Conservation (phyloP, 495 filamentous ascomycete species). For the Penicillium lagena region DNA sequence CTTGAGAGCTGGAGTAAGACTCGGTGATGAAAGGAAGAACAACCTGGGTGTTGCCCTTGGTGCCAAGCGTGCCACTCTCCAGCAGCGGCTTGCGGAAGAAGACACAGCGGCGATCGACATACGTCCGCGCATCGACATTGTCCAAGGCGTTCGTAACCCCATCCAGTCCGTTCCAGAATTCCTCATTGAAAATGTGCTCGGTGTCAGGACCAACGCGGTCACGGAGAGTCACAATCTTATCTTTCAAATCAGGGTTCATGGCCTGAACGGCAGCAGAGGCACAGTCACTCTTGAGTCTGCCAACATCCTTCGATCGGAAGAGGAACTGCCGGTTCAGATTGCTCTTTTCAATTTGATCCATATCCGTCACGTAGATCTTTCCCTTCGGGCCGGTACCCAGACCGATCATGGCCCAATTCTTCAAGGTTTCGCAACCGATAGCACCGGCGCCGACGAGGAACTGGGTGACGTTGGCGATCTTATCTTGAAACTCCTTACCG, state of each 20-base stretch:
- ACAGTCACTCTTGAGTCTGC: conserved; percentile 94
- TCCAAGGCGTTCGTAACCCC: conserved; percentile 96
- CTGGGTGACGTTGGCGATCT: conserved; percentile 77
- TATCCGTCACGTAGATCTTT: conserved; percentile 87
- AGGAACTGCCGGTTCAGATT: conserved; percentile 98
- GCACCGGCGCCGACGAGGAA: conserved; percentile 97
- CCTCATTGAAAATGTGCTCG: conserved; percentile 90
- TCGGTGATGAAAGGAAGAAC: conserved; percentile 87
- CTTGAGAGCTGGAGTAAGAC: conserved; percentile 97
- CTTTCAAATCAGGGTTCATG: conserved; percentile 91
- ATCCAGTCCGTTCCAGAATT: conserved; percentile 87
- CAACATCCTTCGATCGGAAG: conserved; percentile 91
- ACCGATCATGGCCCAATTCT: conserved; percentile 99
- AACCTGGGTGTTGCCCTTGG: conserved; percentile 97
- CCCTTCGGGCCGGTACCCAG: conserved; percentile 84
- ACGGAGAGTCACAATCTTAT: conserved; percentile 75
- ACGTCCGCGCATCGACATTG: conserved; percentile 95
- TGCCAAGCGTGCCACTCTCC: conserved; percentile 94
- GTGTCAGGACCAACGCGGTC: conserved; percentile 92
- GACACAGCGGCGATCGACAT: conserved; percentile 94
- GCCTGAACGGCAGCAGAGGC: conserved; percentile 79
- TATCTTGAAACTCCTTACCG: conserved; percentile 88
- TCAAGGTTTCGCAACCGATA: conserved; percentile 98
- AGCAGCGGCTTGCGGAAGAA: conserved; percentile 97
- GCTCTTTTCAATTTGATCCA: conserved; percentile 98